Percentiles rank a stretch among this genome's conserved stretches.
phyloP scores from a whole-genome alignment of 2,329 filamentous ascomycete species.

The Exophiala calicioides region DNA sequence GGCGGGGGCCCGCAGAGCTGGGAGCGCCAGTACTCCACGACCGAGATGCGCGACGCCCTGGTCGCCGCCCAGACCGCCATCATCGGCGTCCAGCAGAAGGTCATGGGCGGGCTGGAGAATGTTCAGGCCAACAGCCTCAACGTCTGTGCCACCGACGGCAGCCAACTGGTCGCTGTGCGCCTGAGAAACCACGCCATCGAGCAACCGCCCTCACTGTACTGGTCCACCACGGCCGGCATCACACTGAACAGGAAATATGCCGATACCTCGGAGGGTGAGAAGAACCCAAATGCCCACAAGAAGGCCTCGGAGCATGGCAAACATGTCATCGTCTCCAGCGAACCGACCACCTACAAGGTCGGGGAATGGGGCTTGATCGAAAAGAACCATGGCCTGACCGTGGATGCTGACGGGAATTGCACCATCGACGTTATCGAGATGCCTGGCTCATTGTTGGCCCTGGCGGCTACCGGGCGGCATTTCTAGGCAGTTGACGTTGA shows the following conservation, averaged over 20 bases:
- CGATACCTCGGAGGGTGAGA: slow-evolving; percentile 46
- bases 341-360: slow-evolving; percentile 56
- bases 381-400: slow-evolving; percentile 49
- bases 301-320: slow-evolving; percentile 47
- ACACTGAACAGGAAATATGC: slow-evolving; percentile 57
- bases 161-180: slow-evolving; percentile 51
- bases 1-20: slow-evolving; percentile 38
- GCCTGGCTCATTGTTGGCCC: slow-evolving; percentile 16
- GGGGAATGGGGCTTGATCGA: slow-evolving; percentile 53
- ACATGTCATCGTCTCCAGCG: slow-evolving; percentile 53
- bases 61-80: slow-evolving; percentile 46
- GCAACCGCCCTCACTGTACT: slow-evolving; percentile 56
- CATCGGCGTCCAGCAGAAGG: slow-evolving; percentile 46
- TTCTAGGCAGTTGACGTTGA: slow-evolving; percentile 12
- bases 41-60: slow-evolving; percentile 50
- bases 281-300: slow-evolving; percentile 39
- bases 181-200: slow-evolving; percentile 55
- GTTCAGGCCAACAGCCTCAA: slow-evolving; percentile 54
- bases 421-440: slow-evolving; percentile 14
- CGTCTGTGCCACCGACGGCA: slow-evolving; percentile 54
- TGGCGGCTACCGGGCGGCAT: slow-evolving; percentile 19
- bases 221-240: slow-evolving; percentile 51
- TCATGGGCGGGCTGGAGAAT: slow-evolving; percentile 42
- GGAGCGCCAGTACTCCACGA: slow-evolving; percentile 45
- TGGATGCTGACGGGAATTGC: slow-evolving; percentile 41